Conservation (phyloP, 1,284 basidiomycete species). For the Exobasidium cylindrosporum region DNA sequence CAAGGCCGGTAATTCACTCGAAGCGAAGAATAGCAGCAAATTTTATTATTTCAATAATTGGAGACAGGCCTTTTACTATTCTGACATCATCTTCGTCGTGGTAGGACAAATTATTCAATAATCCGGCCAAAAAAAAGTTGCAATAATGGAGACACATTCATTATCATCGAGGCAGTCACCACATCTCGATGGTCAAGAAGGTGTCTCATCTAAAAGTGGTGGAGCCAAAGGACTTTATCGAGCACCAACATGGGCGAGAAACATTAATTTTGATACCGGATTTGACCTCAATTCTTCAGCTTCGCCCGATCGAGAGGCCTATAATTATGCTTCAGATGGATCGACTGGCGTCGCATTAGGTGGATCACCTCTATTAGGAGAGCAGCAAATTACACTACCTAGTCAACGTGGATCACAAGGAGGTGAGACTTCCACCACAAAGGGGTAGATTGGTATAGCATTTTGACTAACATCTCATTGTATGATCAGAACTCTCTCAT, state of each 20-base stretch:
- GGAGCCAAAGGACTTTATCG: conserved; percentile 7
- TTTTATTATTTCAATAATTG: neutral
- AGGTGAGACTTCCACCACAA: no score
- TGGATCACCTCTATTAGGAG: neutral
- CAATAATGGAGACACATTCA: neutral
- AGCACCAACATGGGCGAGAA: conserved; percentile 16
- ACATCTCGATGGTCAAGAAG: neutral
- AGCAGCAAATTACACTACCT: no score
- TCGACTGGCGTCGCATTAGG: neutral
- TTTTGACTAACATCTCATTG: no score
- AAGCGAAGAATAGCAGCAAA: neutral
- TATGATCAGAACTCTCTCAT: no score
- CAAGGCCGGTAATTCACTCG: conserved; percentile 3
- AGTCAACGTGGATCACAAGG: no score
- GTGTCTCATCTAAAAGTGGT: neutral
- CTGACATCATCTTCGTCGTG: neutral
- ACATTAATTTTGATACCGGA: conserved; percentile 14
- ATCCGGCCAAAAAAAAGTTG: neutral
- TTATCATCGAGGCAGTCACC: neutral
- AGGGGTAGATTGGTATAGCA: no score
- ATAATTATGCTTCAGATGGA: neutral
- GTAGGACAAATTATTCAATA: neutral
- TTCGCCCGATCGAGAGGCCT: neutral
- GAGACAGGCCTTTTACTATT: neutral
- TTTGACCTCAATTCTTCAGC: neutral